Conservation (phyloP, 2,329 filamentous ascomycete genomes). For the Thelonectria rubi region DNA sequence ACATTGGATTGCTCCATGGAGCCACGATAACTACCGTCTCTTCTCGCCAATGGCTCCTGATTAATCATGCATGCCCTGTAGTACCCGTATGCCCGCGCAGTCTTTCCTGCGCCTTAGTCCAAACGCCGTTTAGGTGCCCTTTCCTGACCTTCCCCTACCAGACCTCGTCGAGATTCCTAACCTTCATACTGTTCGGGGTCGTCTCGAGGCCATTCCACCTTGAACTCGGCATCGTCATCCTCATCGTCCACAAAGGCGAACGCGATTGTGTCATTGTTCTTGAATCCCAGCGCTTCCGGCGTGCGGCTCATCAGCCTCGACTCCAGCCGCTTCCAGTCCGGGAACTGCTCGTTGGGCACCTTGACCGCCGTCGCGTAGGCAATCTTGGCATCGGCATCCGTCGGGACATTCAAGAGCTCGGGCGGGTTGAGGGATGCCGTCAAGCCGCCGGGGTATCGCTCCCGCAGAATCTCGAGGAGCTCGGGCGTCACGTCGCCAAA, state of each 20-base stretch:
- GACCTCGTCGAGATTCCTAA: not conserved
- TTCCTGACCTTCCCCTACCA: no score
- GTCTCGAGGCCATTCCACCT: conserved; percentile 57
- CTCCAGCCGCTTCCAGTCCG: conserved; percentile 60
- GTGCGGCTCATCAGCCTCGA: conserved; percentile 49
- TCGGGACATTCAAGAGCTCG: conserved; percentile 52
- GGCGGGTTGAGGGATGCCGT: conserved; percentile 46
- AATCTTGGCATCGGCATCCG: conserved; percentile 52
- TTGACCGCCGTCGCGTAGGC: conserved; percentile 58
- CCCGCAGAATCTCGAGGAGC: conserved; percentile 66
- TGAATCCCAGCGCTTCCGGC: conserved; percentile 53
- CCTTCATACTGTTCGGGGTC: conserved; percentile 49
- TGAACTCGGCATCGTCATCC: conserved; percentile 53
- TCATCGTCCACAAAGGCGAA: conserved; percentile 57
- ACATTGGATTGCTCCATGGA: no score
- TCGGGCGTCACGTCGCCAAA: conserved; percentile 66
- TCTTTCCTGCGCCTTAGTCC: no score
- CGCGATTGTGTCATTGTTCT: conserved; percentile 59
- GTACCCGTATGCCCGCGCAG: no score
- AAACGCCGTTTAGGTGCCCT: no score
- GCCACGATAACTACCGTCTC: no score
- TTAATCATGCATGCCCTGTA: no score
- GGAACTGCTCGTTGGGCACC: conserved; percentile 53
- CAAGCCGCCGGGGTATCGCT: conserved; percentile 65
- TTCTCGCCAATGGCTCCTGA: no score